Evolutionary conservation across 208 protist genomes (phyloP), one percentile per base, ranked within the genome.

Genomic region (Phytomonas sp.): DNA sequence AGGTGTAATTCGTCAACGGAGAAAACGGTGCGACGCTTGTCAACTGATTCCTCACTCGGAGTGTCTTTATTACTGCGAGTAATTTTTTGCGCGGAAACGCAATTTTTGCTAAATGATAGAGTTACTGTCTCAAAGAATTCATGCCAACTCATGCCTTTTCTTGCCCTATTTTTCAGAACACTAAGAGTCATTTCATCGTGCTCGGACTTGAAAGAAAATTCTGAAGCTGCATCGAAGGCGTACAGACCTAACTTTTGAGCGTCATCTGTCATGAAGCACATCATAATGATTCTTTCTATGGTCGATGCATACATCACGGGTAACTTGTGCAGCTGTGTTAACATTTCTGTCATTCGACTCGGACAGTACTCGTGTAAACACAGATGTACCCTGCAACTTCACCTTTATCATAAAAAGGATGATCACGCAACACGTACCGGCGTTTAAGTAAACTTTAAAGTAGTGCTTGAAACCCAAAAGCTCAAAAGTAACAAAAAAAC

Each of bases 91-190:
- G 80, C 53, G 0, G 32, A 74, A 5, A 92, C 77, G 33, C 30
- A 62, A 31, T 75, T 70, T 20, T 67, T 53, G 43, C 80, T 79
- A 64, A 96, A 92, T 30, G 79, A 71, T 51, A 75, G 32, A 4
- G 63, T 43, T n/a, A 96, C 11, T 32, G 75, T 68, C 8, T 73
- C 66, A 61, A 96, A 96, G 69, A 96, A 94, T 13, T 17, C 60
- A 7, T 63, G 53, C 87, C 88, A 94, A 33, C 78, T 76, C 5
- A 78, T 36, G 59, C 74, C 31, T 32, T 83, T 81, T 23, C 77
- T 74, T n/a, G 83, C 71, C 11, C 56, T 73, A 43, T 30, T 68
- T 64, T 78, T 84, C 26, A 86, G 66, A 5, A 68, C 61, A 4
- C 32, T 53, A 63, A 94, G 74, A 11, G 43, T 63, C 15, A 34